Conservation (phyloP, 768 basidiomycete genomes). For the Neoboletus subvelutipes region DNA sequence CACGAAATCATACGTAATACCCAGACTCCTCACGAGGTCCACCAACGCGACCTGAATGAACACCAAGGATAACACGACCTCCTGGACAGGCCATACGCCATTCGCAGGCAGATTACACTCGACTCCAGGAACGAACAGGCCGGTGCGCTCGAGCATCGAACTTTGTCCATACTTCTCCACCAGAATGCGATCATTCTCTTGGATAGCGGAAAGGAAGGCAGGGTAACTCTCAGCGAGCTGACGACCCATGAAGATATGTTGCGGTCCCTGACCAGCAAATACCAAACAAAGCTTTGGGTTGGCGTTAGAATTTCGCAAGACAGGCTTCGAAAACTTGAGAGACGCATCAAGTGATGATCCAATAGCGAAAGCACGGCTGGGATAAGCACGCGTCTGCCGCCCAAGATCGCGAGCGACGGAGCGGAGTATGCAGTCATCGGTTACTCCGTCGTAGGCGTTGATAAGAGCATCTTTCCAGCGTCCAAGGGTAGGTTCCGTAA, state of each 20-base stretch:
- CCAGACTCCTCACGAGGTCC: slow-evolving; percentile 33
- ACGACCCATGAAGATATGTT: slow-evolving; percentile 38
- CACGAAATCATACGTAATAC: slow-evolving; percentile 34
- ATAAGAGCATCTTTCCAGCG: slow-evolving; percentile 28
- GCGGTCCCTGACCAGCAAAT: slow-evolving; percentile 38
- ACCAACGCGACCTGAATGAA: slow-evolving; percentile 36
- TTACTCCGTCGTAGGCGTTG: slow-evolving; percentile 13
- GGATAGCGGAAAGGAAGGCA: slow-evolving; percentile 30
- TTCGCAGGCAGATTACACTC: slow-evolving; percentile 22
- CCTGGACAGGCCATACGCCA: slow-evolving; percentile 34
- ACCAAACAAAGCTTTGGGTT: slow-evolving; percentile 36
- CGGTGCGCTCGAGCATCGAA: slow-evolving; percentile 36
- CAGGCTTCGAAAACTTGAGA: slow-evolving; percentile 32
- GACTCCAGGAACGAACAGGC: slow-evolving; percentile 32
- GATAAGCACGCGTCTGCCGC: slow-evolving; percentile 31
- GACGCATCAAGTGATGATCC: slow-evolving; percentile 21
- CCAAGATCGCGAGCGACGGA: slow-evolving; percentile 29
- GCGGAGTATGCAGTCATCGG: slow-evolving; percentile 25
- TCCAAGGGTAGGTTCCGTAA: slow-evolving; percentile 26
- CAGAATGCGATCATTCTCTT: slow-evolving; percentile 35
- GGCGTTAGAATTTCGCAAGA: slow-evolving; percentile 21
- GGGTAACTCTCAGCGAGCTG: slow-evolving; percentile 34
- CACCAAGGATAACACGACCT: slow-evolving; percentile 34
- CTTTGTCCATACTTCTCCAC: slow-evolving; percentile 25
- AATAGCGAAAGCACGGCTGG: slow-evolving; percentile 27